Percentiles rank a stretch among this genome's conserved stretches.
Evolutionary conservation across 495 filamentous ascomycete genomes (phyloP).

Genomic region (Penicillium macrosclerotiorum): DNA sequence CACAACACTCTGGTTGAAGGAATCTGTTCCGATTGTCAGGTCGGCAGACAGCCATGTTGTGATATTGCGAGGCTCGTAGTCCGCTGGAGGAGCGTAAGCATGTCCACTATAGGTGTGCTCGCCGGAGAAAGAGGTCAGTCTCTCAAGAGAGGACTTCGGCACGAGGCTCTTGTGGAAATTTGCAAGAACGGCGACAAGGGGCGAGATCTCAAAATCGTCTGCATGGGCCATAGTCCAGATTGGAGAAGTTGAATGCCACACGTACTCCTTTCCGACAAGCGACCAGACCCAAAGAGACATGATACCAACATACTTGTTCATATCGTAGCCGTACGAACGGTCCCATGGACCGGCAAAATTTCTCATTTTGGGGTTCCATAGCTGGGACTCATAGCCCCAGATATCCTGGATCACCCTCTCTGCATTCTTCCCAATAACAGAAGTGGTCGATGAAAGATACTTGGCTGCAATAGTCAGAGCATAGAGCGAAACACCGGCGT

Average conservation of each 20-base stretch:
- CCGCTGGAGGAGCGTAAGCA: constrained; percentile 38
- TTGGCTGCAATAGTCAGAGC: constrained; percentile 41
- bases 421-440: constrained; percentile 30
- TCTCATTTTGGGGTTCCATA: constrained; percentile 37
- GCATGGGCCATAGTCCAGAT: constrained; percentile 32
- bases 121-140: constrained; percentile 30
- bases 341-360: constrained; percentile 47
- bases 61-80: constrained; percentile 38
- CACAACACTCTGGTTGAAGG: constrained; percentile 33
- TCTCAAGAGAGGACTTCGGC: constrained; percentile 8
- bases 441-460: constrained; percentile 22
- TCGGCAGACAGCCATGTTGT: constrained; percentile 37
- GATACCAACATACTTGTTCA: constrained; percentile 40
- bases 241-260: constrained; percentile 17
- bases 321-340: constrained; percentile 42
- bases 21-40: constrained; percentile 39
- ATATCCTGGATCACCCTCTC: constrained; percentile 26
- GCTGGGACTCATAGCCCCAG: constrained; percentile 29
- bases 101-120: constrained; percentile 34
- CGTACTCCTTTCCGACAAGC: constrained; percentile 29
- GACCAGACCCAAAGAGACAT: constrained; percentile 38
- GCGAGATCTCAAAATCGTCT: constrained; percentile 38
- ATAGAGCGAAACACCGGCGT: constrained; percentile 41
- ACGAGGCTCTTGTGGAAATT: constrained; percentile 26
- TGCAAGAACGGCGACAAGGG: constrained; percentile 32